These are phyloP conservation scores for Peronospora tabacina DNA, from an alignment of 352 stramenopile species.

Conservation along the genomic window DNA sequence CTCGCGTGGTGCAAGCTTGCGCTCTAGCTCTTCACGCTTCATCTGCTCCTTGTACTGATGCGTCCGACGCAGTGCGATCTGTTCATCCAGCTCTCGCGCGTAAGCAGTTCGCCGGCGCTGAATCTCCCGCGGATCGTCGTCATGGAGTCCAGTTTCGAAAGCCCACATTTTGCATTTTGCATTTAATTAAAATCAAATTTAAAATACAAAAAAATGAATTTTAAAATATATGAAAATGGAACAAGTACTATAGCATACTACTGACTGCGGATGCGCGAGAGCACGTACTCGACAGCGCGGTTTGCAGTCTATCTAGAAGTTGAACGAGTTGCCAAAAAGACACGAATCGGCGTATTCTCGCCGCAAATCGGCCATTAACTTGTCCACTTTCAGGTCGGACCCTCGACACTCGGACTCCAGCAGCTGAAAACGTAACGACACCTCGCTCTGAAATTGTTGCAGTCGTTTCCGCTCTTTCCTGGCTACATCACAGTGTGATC, in stretches of 20 bases:
- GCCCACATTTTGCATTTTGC: no score
- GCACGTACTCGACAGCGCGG: no score
- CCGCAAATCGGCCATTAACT: conserved; percentile 41
- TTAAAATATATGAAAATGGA: no score
- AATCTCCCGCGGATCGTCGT: conserved; percentile 30
- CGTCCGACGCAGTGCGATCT: conserved; percentile 54
- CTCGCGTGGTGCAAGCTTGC: conserved; percentile 39
- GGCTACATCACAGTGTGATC: conserved; percentile 8
- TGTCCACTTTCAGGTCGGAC: conserved; percentile 48
- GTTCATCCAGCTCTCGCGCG: conserved; percentile 55
- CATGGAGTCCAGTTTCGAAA: conserved; percentile 24
- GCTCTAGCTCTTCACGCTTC: conserved; percentile 50
- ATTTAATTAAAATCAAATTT: no score
- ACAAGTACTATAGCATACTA: no score
- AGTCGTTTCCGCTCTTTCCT: conserved; percentile 44
- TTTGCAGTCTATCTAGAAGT: no score
- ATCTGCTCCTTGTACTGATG: conserved; percentile 43
- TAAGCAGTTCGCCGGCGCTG: conserved; percentile 58
- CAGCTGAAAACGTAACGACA: conserved; percentile 51
- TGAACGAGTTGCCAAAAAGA: conserved; percentile 43
- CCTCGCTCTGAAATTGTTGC: conserved; percentile 35
- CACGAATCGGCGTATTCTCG: conserved; percentile 61
- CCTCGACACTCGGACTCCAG: conserved; percentile 51
- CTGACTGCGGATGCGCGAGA: no score
- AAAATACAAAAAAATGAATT: no score